A percentile compares a stretch with the other conserved stretches of the same genome.
Evolutionary conservation across 1,284 basidiomycete species (phyloP).

Genomic region (Sporisorium iseilematis-ciliati): DNA sequence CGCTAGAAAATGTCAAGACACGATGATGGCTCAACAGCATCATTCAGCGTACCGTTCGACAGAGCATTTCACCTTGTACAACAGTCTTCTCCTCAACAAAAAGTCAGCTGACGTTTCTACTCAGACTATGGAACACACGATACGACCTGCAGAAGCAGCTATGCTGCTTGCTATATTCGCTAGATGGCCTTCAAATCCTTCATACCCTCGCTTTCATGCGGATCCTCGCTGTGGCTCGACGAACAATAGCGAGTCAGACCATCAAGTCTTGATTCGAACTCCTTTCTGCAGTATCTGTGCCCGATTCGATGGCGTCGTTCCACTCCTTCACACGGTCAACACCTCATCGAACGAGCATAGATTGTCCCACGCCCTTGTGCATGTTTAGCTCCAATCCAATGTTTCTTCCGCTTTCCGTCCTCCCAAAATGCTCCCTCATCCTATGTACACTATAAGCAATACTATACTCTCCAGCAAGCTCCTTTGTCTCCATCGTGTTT

Average conservation of each 20-base stretch:
- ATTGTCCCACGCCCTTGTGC: no score
- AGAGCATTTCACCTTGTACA: conserved; percentile 1
- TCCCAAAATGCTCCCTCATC: conserved; percentile 4
- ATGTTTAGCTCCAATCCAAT: background rate
- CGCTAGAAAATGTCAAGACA: conserved; percentile 64
- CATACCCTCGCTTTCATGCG: conserved; percentile 1
- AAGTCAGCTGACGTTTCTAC: background rate
- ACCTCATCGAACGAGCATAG: no score
- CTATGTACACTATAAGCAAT: conserved; percentile 39
- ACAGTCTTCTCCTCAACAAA: background rate
- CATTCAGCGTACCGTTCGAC: background rate
- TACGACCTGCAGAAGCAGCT: background rate
- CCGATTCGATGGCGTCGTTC: no score
- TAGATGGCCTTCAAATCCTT: background rate
- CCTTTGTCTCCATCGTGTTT: no score
- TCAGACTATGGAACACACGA: background rate
- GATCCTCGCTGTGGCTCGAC: background rate
- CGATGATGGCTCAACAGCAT: conserved; percentile 20
- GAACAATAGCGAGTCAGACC: background rate
- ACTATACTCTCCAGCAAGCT: background rate
- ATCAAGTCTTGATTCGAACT: background rate
- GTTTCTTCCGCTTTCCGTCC: background rate
- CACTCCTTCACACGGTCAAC: no score
- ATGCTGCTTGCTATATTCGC: background rate
- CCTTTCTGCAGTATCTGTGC: no score